Evolutionary conservation across 345 rosid genomes (phyloP), one percentile per base, ranked within the genome.

Genomic region (Corymbia maculata): DNA sequence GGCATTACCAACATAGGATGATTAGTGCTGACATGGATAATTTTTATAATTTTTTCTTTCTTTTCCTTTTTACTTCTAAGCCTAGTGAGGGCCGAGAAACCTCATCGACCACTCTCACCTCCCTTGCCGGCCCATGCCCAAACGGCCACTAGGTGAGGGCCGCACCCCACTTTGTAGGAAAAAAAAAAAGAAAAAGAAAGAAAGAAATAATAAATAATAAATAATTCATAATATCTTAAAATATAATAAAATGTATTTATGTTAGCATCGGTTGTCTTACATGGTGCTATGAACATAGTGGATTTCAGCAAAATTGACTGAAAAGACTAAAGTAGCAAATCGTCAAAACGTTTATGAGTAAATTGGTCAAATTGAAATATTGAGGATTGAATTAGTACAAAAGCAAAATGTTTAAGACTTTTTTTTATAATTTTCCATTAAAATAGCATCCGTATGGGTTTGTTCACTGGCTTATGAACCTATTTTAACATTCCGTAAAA

Each of bases 341-440:
- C 3, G 2, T 26, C 7, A 26, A 59, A 59, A 59, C 0, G 3
- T 59, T 59, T 24, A 59, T 24, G 0, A 59, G 0, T 59, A 24
- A 2, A 10, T 24, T 59, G 11, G 4, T 1, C 3, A 11, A 59
- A 59, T 59, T 59, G 3, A 59, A 59, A 59, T 11, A 26, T 1
- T 0, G 10, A 59, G 0, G 0, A 59, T 1, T 59, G 1, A 59
- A 59, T 59, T 59, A 0, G 0, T 3, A 26, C 1, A 59, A 59
- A 11, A 24, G 0, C 12, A 26, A 26, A 8, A 4, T 8, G 22
- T 55, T 55, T 55, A 55, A 0, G 2, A 55, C 1, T 55, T 55
- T 55, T 53, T 51, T 55, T 55, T 53, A 55, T 55, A 26, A 22
- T 55, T 55, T 55, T 55, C 22, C 0, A 3, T 59, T 59, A 28